These are phyloP conservation scores for Colletotrichum sp. DNA, from an alignment of 2,329 filamentous ascomycete genomes.

Conservation along the genomic window DNA sequence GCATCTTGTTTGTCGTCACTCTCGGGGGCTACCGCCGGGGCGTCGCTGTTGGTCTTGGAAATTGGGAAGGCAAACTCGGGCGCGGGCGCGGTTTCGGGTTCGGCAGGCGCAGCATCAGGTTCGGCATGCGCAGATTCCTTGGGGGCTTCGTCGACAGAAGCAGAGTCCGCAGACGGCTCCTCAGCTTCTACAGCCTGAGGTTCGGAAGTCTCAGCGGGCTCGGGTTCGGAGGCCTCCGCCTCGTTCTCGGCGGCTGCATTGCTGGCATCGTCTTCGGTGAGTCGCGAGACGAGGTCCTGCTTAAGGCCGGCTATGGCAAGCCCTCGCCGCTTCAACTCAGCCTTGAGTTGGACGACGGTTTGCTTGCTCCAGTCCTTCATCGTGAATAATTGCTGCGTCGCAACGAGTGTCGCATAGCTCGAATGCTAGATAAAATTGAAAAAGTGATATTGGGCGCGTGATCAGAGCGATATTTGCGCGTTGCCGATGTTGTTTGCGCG, in stretches of 20 bases:
- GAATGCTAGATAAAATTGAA: not conserved
- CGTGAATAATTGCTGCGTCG: constrained; percentile 31
- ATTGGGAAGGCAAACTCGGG: not conserved
- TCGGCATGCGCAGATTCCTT: not conserved
- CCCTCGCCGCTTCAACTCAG: constrained; percentile 75
- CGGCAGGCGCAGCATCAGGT: not conserved
- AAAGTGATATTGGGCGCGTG: not conserved
- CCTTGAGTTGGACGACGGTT: constrained; percentile 78
- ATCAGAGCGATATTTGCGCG: not conserved
- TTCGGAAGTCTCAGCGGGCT: not conserved
- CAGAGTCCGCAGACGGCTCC: constrained; percentile 15
- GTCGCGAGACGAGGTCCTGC: constrained; percentile 71
- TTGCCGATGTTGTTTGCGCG: not conserved
- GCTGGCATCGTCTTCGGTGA: constrained; percentile 50
- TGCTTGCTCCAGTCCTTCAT: constrained; percentile 63
- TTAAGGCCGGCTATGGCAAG: constrained; percentile 74
- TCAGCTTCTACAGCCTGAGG: constrained; percentile 13
- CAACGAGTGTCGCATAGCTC: constrained; percentile 14
- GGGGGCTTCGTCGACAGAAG: not conserved
- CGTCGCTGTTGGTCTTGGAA: not conserved
- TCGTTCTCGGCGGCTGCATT: not conserved
- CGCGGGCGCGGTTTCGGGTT: not conserved
- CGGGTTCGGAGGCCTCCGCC: not conserved
- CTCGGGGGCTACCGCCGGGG: not conserved
- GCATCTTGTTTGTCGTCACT: not conserved